These are phyloP conservation scores for Sphagnum fallax DNA, from an alignment of 228 moss, liverwort and hornwort genomes.

Conservation along the genomic window DNA sequence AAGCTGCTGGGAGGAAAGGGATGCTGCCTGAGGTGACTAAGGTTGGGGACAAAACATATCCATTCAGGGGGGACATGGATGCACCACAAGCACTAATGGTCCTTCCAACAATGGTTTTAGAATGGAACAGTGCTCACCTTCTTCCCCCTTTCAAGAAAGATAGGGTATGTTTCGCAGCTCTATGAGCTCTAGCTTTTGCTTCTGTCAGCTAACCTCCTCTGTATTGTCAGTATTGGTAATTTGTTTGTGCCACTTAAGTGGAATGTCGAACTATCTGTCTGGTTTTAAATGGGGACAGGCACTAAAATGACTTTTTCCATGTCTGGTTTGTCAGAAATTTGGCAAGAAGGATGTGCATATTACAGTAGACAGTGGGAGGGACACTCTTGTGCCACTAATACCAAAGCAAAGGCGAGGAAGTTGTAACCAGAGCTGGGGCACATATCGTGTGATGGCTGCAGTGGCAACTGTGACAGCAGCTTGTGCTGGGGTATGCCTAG, in stretches of 20 bases:
- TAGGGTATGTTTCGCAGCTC: conserved; percentile 21
- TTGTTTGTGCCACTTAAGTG: background rate
- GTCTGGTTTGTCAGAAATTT: conserved; percentile 29
- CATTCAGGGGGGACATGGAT: conserved; percentile 20
- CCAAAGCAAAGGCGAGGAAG: conserved; percentile 19
- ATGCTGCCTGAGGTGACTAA: conserved; percentile 32
- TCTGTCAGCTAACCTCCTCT: background rate
- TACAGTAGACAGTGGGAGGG: conserved; percentile 21
- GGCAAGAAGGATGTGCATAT: conserved; percentile 35
- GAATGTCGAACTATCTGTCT: conserved; percentile 16
- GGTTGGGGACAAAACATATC: conserved; percentile 27
- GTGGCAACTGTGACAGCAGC: conserved; percentile 45
- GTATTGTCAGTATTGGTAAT: background rate
- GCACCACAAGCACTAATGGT: conserved; percentile 23
- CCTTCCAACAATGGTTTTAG: conserved; percentile 35
- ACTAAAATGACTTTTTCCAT: no score
- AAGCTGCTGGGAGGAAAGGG: conserved; percentile 49
- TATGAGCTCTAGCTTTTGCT: background rate
- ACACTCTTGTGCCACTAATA: conserved; percentile 27
- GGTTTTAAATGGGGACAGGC: conserved; percentile 5
- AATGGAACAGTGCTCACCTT: conserved; percentile 28
- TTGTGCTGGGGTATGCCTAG: conserved; percentile 66
- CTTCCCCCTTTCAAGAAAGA: conserved; percentile 24
- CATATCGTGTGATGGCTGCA: conserved; percentile 30
- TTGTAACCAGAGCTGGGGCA: conserved; percentile 33